These are phyloP conservation scores for Candida cerambycidarum DNA, from an alignment of 805 yeast species.

Conservation along the genomic window DNA sequence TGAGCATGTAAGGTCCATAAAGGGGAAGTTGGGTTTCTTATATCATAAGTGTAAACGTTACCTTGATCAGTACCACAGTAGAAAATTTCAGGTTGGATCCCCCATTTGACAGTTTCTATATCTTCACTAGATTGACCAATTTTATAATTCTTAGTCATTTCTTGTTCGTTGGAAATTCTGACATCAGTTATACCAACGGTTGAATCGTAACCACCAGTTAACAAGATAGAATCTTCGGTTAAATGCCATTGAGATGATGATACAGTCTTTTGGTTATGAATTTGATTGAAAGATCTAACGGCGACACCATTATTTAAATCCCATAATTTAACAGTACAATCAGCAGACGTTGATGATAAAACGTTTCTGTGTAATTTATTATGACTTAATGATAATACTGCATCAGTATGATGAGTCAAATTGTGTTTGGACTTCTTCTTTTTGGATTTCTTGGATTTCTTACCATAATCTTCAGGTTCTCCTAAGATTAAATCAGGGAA, in stretches of 20 bases:
- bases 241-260: constrained; percentile 87
- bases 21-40: constrained; percentile 66
- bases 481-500: constrained; percentile 94
- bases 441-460: constrained; percentile 49
- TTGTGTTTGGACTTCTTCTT: constrained; percentile 51
- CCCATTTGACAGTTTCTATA: constrained; percentile 79
- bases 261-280: constrained; percentile 80
- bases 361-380: constrained; percentile 80
- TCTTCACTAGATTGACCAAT: constrained; percentile 66
- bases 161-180: constrained; percentile 61
- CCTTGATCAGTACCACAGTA: constrained; percentile 93
- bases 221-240: constrained; percentile 59
- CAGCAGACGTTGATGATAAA: constrained; percentile 93
- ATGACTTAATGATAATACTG: constrained; percentile 83
- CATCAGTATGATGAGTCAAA: constrained; percentile 86
- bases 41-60: constrained; percentile 83
- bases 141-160: constrained; percentile 63
- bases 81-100: constrained; percentile 51
- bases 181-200: constrained; percentile 81
- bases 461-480: constrained; percentile 50
- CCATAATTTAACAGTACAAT: constrained; percentile 93
- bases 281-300: constrained; percentile 67
- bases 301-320: constrained; percentile 75
- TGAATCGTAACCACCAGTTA: constrained; percentile 95
- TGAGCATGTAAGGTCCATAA: constrained; percentile 97